Evolutionary conservation across 352 stramenopile species (phyloP).

Genomic region (Peronospora farinosa): DNA sequence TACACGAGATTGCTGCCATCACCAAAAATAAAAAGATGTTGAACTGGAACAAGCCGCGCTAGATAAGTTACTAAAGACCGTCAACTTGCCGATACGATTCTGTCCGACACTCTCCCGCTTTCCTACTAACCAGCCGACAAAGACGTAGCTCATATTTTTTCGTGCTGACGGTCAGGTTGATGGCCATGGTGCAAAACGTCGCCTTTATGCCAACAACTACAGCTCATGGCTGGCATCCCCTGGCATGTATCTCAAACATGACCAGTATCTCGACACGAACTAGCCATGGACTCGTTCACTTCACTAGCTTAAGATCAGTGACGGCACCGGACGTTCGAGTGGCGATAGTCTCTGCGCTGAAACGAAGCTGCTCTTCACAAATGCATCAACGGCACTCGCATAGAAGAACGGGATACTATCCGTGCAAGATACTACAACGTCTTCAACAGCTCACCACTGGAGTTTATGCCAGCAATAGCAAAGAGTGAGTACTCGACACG

Average conservation of each 20-base stretch:
- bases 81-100: slow-evolving; percentile 20
- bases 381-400: slow-evolving; percentile 11
- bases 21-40: slow-evolving; percentile 29
- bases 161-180: too few species aligned
- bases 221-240: slow-evolving; percentile 26
- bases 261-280: slow-evolving; percentile 15
- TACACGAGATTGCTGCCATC: slow-evolving; percentile 22
- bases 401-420: slow-evolving; percentile 11
- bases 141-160: slow-evolving; percentile 9
- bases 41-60: slow-evolving; percentile 21
- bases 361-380: slow-evolving; percentile 26
- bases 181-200: too few species aligned
- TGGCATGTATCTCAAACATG: slow-evolving; percentile 22
- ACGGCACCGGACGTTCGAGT: slow-evolving; percentile 22
- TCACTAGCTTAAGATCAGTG: slow-evolving; percentile 21
- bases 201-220: too few species aligned
- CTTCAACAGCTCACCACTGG: slow-evolving; percentile 20
- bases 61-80: slow-evolving; percentile 13
- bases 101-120: slow-evolving; percentile 12
- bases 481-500: too few species aligned
- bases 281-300: slow-evolving; percentile 23
- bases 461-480: slow-evolving; percentile 4
- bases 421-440: slow-evolving; percentile 10
- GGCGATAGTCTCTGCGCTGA: slow-evolving; percentile 26
- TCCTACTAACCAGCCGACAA: slow-evolving; percentile 8